phyloP scores from a whole-genome alignment of 78 protist species.

The Protostelium mycophagum region DNA sequence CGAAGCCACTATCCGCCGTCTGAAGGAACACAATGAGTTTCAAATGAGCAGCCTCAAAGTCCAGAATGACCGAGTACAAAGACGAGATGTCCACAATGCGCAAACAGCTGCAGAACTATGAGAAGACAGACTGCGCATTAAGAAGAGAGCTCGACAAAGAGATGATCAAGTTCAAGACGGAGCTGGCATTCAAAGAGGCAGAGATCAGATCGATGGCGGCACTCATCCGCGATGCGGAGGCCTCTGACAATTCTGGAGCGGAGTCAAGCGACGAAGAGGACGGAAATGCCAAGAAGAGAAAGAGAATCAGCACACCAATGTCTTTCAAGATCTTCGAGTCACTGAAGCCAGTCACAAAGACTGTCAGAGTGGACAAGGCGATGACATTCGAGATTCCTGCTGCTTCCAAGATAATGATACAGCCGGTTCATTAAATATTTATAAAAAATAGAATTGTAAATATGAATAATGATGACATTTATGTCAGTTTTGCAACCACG shows the following conservation, averaged over 20 bases:
- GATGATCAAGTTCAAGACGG: not conserved
- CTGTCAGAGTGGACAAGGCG: not conserved
- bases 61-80: not conserved
- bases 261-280: not conserved
- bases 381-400: too few species aligned
- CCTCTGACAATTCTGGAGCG: not conserved
- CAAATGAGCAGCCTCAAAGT: not conserved
- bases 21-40: not conserved
- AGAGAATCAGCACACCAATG: not conserved
- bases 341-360: not conserved
- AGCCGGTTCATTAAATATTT: too few species aligned
- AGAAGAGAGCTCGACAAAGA: not conserved
- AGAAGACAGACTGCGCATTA: not conserved
- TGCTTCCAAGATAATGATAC: too few species aligned
- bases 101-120: not conserved
- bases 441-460: too few species aligned
- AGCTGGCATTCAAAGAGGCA: not conserved
- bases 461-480: too few species aligned
- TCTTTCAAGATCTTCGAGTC: not conserved
- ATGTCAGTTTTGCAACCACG: too few species aligned
- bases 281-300: not conserved
- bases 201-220: not conserved
- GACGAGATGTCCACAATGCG: not conserved
- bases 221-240: not conserved
- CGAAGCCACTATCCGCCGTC: not conserved